Evolutionary conservation across 1,284 basidiomycete species (phyloP), one percentile per base, ranked within the genome.

Genomic region (Bjerkandera adusta): DNA sequence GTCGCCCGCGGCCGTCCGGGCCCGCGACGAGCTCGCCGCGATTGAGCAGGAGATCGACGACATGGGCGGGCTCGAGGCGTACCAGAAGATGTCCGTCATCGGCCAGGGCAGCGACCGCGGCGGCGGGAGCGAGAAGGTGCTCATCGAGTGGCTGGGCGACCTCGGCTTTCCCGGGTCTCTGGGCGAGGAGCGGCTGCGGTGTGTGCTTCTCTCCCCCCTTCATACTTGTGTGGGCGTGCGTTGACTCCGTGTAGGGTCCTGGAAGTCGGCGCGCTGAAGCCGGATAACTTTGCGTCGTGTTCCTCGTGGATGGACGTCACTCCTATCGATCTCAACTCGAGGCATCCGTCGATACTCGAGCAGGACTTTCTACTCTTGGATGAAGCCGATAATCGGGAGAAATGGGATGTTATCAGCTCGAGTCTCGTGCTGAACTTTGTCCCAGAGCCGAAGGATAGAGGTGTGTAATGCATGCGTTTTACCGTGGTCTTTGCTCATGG

Each of bases 351-450:
- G 18, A 94, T 95, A 24, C 25, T 69, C 6, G 82, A 93, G 61
- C 89, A 92, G 62, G 89, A 95, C 61, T 94, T 94, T 56, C 64
- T 94, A 37, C 61, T 75, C 18, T 71, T 89, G 67, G 71, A 81
- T 50, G 60, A 66, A 48, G 61, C 57, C 1, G 64, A 74, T 47
- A 68, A 84, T 54, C 59, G 64, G 1, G 68, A 64, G 45, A 71
- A 70, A 54, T 94, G 90, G 83, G 85, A 91, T 57, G 57, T 84
- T 16, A 76, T 94, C 49, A 92, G 89, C 61, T 76, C 92, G 24
- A 92, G 89, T 58, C 68, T 95, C 24, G 92, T 95, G 3, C 65
- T 95, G 3, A 95, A 95, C 59, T 95, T 93, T 61, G 89, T 92
- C 0, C 83, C 88, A n/a, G 77, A 83, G 25, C 69, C 85, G 0